These are phyloP conservation scores for Xylaria castorea DNA, from an alignment of 495 filamentous ascomycete genomes.

Conservation along the genomic window DNA sequence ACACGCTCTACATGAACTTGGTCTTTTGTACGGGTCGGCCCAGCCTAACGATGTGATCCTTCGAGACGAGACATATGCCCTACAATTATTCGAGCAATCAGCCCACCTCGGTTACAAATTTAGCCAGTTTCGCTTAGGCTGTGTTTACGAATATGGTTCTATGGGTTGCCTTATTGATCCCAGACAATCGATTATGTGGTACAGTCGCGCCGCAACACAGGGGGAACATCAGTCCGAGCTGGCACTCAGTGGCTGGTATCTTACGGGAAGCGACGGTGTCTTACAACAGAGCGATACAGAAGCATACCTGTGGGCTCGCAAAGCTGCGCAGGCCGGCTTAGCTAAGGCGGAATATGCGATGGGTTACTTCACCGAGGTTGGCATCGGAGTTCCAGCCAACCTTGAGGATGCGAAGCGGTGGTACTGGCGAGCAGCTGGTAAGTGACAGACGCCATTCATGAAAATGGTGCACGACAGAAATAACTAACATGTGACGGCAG, in stretches of 20 bases:
- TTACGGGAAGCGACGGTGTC: constrained; percentile 88
- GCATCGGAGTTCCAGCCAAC: constrained; percentile 85
- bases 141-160: constrained; percentile 87
- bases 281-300: constrained; percentile 93
- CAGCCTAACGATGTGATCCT: constrained; percentile 72
- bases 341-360: constrained; percentile 96
- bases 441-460: constrained; percentile 49
- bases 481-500: constrained; percentile 53
- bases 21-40: constrained; percentile 79
- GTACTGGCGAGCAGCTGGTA: constrained; percentile 98
- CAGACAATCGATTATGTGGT: constrained; percentile 87
- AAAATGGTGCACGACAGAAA: neutral
- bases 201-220: constrained; percentile 87
- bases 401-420: constrained; percentile 95
- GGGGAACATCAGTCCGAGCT: constrained; percentile 95
- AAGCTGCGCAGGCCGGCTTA: constrained; percentile 83
- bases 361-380: constrained; percentile 96
- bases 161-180: constrained; percentile 84
- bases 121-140: constrained; percentile 88
- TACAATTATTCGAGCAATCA: constrained; percentile 82
- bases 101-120: constrained; percentile 92
- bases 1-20: constrained; percentile 93
- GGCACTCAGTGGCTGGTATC: constrained; percentile 93
- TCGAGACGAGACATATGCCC: constrained; percentile 80
- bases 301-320: constrained; percentile 95